Conservation (phyloP, 176 grass and related monocot genomes). For the Musa troglodytarum region DNA sequence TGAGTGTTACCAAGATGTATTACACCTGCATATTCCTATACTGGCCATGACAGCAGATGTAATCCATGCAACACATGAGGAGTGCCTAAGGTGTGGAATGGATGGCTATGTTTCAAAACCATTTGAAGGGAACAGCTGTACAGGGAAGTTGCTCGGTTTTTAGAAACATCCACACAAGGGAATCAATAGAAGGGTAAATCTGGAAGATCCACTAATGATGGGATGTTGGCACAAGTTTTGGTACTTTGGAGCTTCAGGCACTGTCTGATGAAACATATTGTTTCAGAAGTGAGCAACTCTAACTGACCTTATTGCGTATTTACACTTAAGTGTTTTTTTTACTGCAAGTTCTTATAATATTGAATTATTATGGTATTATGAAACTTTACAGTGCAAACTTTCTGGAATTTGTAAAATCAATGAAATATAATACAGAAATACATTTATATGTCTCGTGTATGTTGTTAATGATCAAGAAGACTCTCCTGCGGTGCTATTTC, state of each 20-base stretch:
- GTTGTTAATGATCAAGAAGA: too few species aligned
- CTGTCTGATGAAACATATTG: background rate
- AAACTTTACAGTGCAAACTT: background rate
- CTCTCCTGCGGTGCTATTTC: background rate
- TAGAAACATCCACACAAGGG: slow-evolving; percentile 28
- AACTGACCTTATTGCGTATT: background rate
- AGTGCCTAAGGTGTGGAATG: slow-evolving; percentile 80
- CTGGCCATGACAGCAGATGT: slow-evolving; percentile 98
- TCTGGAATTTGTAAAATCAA: background rate
- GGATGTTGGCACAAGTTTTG: background rate
- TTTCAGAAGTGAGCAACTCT: background rate
- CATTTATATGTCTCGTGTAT: too few species aligned
- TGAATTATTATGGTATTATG: background rate
- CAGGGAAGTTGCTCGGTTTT: slow-evolving; percentile 92
- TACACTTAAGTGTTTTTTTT: background rate
- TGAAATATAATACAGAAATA: background rate
- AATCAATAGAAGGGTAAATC: slow-evolving; percentile 1
- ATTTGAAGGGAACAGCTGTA: slow-evolving; percentile 98
- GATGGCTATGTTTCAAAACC: slow-evolving; percentile 98
- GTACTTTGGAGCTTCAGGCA: background rate
- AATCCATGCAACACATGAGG: slow-evolving; percentile 90
- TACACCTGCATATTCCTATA: slow-evolving; percentile 74
- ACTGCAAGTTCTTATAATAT: background rate
- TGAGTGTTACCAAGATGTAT: slow-evolving; percentile 32
- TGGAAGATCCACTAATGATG: background rate